Conservation (phyloP, 2,329 filamentous ascomycete genomes). For the Lasiodiplodia sp. region DNA sequence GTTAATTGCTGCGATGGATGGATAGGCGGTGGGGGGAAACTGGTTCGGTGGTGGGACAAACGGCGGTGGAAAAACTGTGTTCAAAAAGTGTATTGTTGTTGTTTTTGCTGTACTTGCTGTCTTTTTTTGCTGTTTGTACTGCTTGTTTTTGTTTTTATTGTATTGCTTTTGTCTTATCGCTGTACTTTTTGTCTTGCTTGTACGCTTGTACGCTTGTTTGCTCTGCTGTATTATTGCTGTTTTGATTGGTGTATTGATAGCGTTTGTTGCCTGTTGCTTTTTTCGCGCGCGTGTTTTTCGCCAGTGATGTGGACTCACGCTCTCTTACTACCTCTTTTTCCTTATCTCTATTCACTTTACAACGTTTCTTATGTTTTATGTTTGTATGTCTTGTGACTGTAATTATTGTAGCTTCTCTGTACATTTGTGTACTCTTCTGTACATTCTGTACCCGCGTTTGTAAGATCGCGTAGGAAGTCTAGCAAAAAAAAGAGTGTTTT, state of each 20-base stretch:
- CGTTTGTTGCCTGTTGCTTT: neutral
- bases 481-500: neutral
- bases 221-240: neutral
- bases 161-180: neutral
- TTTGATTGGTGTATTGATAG: neutral
- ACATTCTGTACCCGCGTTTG: neutral
- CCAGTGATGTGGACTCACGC: neutral
- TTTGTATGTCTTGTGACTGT: neutral
- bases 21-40: neutral
- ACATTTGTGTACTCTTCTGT: neutral
- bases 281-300: neutral
- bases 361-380: neutral
- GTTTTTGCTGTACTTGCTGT: neutral
- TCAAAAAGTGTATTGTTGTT: neutral
- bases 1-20: neutral
- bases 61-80: neutral
- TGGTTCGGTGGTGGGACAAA: neutral
- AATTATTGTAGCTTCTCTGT: neutral
- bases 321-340: neutral
- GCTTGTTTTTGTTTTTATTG: neutral
- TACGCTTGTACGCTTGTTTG: neutral
- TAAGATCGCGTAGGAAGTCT: neutral
- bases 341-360: neutral
- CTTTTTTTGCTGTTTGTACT: conserved; percentile 1
- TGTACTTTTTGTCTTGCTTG: neutral